A percentile compares a stretch with the other conserved stretches of the same genome.
phyloP scores from a whole-genome alignment of 768 basidiomycete species.

The Scleroderma citrinum region DNA sequence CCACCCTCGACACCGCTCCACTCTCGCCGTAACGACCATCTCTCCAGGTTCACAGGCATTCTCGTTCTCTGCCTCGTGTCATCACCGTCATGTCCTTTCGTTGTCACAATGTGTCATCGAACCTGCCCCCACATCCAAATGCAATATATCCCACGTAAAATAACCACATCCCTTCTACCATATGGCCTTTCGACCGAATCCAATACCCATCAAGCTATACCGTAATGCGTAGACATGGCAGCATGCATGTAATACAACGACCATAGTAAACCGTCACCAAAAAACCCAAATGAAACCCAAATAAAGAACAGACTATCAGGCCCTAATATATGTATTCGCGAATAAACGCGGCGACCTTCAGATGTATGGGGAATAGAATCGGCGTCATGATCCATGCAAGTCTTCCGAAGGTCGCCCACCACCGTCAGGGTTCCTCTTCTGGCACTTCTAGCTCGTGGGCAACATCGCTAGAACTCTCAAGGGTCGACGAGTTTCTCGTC shows the following conservation, averaged over 20 bases:
- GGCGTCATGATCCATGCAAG: slow-evolving; percentile 38
- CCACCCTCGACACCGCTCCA: not conserved
- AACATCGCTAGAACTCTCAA: not conserved
- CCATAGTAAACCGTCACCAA: slow-evolving; percentile 14
- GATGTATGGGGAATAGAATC: slow-evolving; percentile 35
- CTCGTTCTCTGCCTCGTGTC: not conserved
- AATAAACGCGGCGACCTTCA: slow-evolving; percentile 45
- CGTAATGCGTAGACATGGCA: slow-evolving; percentile 7
- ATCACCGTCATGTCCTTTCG: not conserved
- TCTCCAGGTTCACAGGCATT: not conserved
- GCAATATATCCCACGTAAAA: not conserved
- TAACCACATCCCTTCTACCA: not conserved
- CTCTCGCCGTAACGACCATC: not conserved
- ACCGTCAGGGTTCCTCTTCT: slow-evolving; percentile 34
- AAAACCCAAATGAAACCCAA: slow-evolving; percentile 19
- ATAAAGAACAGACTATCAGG: slow-evolving; percentile 9
- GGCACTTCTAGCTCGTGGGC: not conserved
- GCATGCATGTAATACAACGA: slow-evolving; percentile 6
- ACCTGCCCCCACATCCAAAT: not conserved
- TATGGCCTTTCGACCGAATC: not conserved
- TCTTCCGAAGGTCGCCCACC: slow-evolving; percentile 44
- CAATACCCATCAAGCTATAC: too few relatives aligned
- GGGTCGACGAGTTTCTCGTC: slow-evolving; percentile 3
- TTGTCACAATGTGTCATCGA: not conserved
- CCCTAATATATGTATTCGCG: slow-evolving; percentile 33